Evolutionary conservation across 73 alveolate species (phyloP).

Genomic region (Strombidium stylifer): DNA sequence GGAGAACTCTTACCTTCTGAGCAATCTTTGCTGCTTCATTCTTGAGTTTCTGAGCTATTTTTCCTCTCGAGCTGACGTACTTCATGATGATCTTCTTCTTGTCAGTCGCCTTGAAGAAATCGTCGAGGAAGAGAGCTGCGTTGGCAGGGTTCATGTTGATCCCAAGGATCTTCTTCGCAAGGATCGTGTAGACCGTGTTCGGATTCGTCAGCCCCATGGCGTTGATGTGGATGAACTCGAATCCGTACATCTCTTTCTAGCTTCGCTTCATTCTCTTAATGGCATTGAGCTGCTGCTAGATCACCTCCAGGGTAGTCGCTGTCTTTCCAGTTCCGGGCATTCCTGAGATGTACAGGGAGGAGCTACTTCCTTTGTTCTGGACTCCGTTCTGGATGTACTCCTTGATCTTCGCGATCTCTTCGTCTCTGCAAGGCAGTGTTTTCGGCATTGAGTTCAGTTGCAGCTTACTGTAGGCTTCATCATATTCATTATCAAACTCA

Average conservation of each 20-base stretch:
- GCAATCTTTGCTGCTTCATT: too few species aligned
- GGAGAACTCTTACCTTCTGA: constrained; percentile 51
- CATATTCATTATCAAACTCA: constrained; percentile 19
- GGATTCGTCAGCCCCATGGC: constrained; percentile 61
- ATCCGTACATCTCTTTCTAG: constrained; percentile 5
- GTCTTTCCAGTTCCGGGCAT: constrained; percentile 97
- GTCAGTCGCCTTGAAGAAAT: constrained; percentile 39
- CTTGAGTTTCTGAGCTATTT: constrained; percentile 27
- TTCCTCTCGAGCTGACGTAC: constrained; percentile 22
- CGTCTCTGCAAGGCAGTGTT: constrained; percentile 77
- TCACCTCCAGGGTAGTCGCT: constrained; percentile 74
- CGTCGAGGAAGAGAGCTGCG: constrained; percentile 53
- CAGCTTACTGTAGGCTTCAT: constrained; percentile 31
- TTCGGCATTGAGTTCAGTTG: constrained; percentile 60
- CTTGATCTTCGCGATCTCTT: constrained; percentile 56
- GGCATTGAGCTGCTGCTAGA: constrained; percentile 1
- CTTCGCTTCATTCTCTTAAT: constrained; percentile 13
- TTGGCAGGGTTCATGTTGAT: constrained; percentile 45
- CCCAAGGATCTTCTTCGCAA: constrained; percentile 62
- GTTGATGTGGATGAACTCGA: constrained; percentile 52
- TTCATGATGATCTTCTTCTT: constrained; percentile 25
- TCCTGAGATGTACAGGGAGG: constrained; percentile 82
- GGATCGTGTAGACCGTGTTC: constrained; percentile 40
- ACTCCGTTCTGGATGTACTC: constrained; percentile 63
- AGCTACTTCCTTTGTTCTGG: constrained; percentile 42